A percentile compares a stretch with the other conserved stretches of the same genome.
Conservation (phyloP, 345 rosid species). For the Dipteronia sinensis region DNA sequence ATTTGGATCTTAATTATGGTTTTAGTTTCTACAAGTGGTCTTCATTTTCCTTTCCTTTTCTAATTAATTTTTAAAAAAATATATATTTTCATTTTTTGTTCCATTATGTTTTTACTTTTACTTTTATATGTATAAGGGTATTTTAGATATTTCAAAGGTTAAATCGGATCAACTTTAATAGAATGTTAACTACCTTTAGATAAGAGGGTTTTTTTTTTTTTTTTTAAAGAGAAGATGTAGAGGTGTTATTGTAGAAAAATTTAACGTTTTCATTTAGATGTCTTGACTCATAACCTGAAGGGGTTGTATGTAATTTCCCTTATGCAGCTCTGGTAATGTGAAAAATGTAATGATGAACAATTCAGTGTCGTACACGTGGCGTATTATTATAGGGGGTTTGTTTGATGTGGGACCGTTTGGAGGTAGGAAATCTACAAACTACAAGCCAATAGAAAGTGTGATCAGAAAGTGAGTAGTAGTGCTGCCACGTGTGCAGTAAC, state of each 20-base stretch:
- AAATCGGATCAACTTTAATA: not conserved
- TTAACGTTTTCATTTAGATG: not conserved
- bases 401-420: not conserved
- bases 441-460: conserved; percentile 13
- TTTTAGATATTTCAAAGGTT: too few relatives aligned
- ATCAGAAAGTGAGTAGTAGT: conserved; percentile 21
- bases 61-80: too few relatives aligned
- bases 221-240: too few relatives aligned
- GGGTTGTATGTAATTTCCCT: not conserved
- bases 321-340: not conserved
- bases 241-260: not conserved
- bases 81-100: too few relatives aligned
- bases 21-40: not conserved
- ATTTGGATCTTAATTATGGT: not conserved
- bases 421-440: conserved; percentile 26
- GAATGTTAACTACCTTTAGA: not conserved
- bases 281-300: not conserved
- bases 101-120: too few relatives aligned
- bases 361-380: conserved; percentile 11
- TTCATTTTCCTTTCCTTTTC: too few relatives aligned
- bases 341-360: not conserved
- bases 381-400: not conserved
- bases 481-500: conserved; percentile 24
- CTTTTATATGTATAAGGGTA: too few relatives aligned
- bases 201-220: too few relatives aligned